Evolutionary conservation across 129 eudicot genomes (phyloP).

Genomic region (Kitagawia praeruptora): DNA sequence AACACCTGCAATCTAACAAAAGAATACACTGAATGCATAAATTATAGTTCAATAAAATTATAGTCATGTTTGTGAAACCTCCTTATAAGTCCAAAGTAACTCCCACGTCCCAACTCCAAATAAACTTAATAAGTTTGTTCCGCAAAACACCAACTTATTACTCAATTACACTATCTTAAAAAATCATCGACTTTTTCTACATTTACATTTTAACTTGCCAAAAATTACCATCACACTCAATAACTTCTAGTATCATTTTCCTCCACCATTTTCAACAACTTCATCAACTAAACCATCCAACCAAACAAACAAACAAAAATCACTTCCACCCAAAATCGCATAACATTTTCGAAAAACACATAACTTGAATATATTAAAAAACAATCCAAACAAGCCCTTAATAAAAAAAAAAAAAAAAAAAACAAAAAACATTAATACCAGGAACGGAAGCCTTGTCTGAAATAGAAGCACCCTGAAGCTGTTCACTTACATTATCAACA

Average conservation of each 20-base stretch:
- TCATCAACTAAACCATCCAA: too few relatives aligned
- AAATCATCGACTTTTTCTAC: neutral
- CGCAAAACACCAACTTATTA: neutral
- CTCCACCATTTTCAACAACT: too few relatives aligned
- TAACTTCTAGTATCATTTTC: too few relatives aligned
- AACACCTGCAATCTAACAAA: neutral
- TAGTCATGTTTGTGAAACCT: neutral
- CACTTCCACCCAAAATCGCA: neutral
- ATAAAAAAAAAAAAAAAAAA: neutral
- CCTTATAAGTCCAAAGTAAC: neutral
- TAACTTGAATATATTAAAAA: neutral
- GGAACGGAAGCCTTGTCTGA: conserved; percentile 34
- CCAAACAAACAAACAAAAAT: too few relatives aligned
- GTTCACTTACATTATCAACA: conserved; percentile 61
- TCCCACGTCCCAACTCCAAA: too few relatives aligned
- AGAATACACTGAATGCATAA: neutral
- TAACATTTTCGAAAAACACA: neutral
- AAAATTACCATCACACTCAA: too few relatives aligned
- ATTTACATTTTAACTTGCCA: neutral
- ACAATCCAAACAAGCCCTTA: neutral
- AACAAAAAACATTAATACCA: conserved; percentile 16
- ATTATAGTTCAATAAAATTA: neutral
- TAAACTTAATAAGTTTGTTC: too few relatives aligned
- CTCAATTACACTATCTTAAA: too few relatives aligned
- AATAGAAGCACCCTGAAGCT: conserved; percentile 59